phyloP scores from a whole-genome alignment of 306 rosid species.

The Hippophae tibetana region DNA sequence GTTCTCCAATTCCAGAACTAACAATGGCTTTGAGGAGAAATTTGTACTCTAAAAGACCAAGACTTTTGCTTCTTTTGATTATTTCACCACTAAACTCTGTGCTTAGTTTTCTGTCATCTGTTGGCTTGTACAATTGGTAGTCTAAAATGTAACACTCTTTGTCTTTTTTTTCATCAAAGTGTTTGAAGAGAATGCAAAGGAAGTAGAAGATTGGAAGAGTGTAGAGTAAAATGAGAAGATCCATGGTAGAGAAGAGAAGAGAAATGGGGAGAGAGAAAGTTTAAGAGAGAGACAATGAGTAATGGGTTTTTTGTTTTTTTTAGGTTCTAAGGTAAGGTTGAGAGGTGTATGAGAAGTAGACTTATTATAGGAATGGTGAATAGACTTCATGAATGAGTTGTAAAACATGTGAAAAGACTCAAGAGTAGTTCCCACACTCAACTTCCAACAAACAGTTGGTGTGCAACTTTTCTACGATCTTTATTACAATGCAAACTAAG shows the following conservation, averaged over 20 bases:
- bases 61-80: constrained; percentile 18
- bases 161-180: constrained; percentile 30
- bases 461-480: too few relatives aligned
- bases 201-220: constrained; percentile 20
- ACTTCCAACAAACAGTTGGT: too few relatives aligned
- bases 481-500: too few relatives aligned
- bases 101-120: constrained; percentile 45
- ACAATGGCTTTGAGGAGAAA: constrained; percentile 25
- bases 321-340: too few relatives aligned
- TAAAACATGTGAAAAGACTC: too few relatives aligned
- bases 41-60: constrained; percentile 41
- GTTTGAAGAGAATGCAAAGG: constrained; percentile 31
- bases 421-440: too few relatives aligned
- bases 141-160: constrained; percentile 46
- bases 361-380: too few relatives aligned
- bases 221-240: constrained; percentile 27
- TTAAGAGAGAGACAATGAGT: too few relatives aligned
- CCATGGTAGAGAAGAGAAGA: constrained; percentile 27
- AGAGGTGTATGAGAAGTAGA: too few relatives aligned
- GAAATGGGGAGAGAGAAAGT: neutral
- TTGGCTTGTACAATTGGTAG: constrained; percentile 46
- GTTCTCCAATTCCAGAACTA: constrained; percentile 61
- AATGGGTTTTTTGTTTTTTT: too few relatives aligned
- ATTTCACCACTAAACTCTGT: constrained; percentile 31
- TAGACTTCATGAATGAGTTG: too few relatives aligned